Base-by-base conservation (phyloP, 2,329 filamentous ascomycete species). In the Juglanconis oblonga region DNA sequence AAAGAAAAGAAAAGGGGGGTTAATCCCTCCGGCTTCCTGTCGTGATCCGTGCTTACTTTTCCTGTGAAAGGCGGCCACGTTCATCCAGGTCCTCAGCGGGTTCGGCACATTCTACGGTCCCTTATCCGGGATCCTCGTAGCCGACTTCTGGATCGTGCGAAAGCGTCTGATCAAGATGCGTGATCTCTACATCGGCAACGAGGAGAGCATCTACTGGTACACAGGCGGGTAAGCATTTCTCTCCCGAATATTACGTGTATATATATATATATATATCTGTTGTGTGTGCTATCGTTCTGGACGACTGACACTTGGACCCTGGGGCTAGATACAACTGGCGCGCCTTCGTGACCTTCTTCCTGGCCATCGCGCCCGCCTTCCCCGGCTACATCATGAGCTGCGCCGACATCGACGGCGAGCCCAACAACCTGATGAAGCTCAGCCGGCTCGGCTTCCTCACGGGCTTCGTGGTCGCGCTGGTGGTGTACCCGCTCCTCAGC, bases 61-160 rank as follows among this genome's bases (percentile, higher is more conserved):
- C 36, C 8, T 40, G 3, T 40, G 36, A 49, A 11, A 49, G 47
- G 56, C 56, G 13, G 56, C 56, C 17, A 58, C 56, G 5, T 58
- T 58, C 51, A 58, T 58, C 17, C 57, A 58, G 17, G 66, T 68
- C 2, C 58, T 68, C 3, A 63, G 58, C 8, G 63, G 64, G 1
- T 66, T 67, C 32, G 66, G 66, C 6, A 57, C 67, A 31, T 68
- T 68, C 42, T 53, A 67, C 13, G 62, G 59, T 24, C 66, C 64
- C 8, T 59, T 66, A 6, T 61, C 60, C 10, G 59, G 63, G 5
- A 61, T 68, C 31, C 45, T 66, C 9, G 59, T 66, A 45, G 59
- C 62, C n/a, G 64, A 66, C 42, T 67, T 64, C 48, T 63, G 62
- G 64, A 42, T 65, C 14, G 64, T 67, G 0, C 61, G 65, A 24